Base-by-base conservation (phyloP, 345 rosid species). In the Populus davidiana region DNA sequence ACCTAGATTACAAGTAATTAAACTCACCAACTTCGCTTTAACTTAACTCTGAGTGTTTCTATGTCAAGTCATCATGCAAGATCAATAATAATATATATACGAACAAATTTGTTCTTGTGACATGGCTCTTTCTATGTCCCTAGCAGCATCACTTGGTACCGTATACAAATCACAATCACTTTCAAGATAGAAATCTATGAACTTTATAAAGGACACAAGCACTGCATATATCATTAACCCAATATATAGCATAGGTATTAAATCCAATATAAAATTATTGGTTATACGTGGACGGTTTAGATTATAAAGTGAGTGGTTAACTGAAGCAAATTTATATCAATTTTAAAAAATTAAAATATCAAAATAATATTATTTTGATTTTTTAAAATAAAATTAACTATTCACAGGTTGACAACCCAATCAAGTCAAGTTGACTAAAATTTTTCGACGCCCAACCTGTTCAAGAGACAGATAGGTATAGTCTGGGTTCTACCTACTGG, bases 41-140 rank as follows among this genome's bases (percentile, higher is more conserved):
- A 52, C 59, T 18, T 52, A 18, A 17, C 56, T 17, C 56, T 5
- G 6, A 52, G 6, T 20, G 23, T 52, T 52, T 52, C 59, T 7
- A 52, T 52, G 59, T 18, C 23, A 52, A 52, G 59, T 52, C 59
- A 18, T 20, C 59, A 52, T 20, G 9, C 3, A 18, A 52, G 59
- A 20, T 52, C 59, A 50, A 50, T 17, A 18, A 52, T 18, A 52
- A 52, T 6, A 52, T 2, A 71, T 50, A 49, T 4, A 31, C 5
- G 33, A 67, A 66, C 49, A 67, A 49, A 49, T 47, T 31, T 44
- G 44, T 52, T 5, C 10, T 9, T 20, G 13, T 70, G 64, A 52
- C 50, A 52, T 39, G 74, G 69, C 67, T 66, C 6, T 3, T n/a
- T 44, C 41, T 9, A 69, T 69, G 79, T 77, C 79, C 63, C 33